phyloP scores from a whole-genome alignment of 2,329 filamentous ascomycete genomes.

The Scedosporium boydii region DNA sequence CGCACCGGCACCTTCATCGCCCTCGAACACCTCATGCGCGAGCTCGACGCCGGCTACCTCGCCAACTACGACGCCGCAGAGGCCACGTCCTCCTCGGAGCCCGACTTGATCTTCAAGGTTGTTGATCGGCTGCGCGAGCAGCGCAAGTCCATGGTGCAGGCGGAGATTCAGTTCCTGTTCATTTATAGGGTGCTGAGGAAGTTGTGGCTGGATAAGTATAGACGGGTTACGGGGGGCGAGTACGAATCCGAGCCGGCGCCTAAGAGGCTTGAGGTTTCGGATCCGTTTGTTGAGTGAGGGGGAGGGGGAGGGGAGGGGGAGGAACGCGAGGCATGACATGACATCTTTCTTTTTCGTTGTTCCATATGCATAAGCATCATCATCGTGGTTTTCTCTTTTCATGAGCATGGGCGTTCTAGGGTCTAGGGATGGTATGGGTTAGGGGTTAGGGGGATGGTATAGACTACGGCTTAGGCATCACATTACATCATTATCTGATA shows the following conservation, averaged over 20 bases:
- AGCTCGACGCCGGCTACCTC: slow-evolving; percentile 67
- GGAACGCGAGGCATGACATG: too few relatives aligned
- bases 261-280: slow-evolving; percentile 41
- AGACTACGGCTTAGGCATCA: neutral
- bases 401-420: neutral
- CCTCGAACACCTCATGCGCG: slow-evolving; percentile 80
- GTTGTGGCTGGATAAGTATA: slow-evolving; percentile 60
- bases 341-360: neutral
- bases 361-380: neutral
- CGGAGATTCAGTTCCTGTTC: slow-evolving; percentile 73
- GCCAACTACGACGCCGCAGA: slow-evolving; percentile 29
- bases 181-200: slow-evolving; percentile 79
- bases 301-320: too few relatives aligned
- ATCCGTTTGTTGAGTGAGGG: neutral
- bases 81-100: slow-evolving; percentile 7
- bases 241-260: slow-evolving; percentile 35
- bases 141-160: slow-evolving; percentile 91
- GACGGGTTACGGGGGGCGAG: slow-evolving; percentile 13
- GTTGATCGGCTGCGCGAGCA: slow-evolving; percentile 79
- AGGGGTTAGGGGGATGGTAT: neutral
- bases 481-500: neutral
- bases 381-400: neutral
- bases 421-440: neutral
- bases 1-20: slow-evolving; percentile 93
- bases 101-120: slow-evolving; percentile 62